phyloP scores from a whole-genome alignment of 805 yeast species.

The Scheffersomyces amazonensis region DNA sequence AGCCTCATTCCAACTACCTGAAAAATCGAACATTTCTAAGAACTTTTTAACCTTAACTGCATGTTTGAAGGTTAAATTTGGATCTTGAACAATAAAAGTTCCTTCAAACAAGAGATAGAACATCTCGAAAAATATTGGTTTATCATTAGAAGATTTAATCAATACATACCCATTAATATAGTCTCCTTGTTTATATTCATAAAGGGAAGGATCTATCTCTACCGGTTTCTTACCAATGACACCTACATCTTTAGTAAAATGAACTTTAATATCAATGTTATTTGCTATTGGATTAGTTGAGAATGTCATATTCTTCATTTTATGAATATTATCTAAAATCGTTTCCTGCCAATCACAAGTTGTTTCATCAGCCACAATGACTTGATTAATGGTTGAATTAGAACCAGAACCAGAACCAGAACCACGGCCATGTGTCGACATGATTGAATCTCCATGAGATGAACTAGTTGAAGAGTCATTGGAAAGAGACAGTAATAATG shows the following conservation, averaged over 20 bases:
- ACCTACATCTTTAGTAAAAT: slow-evolving; percentile 35
- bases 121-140: slow-evolving; percentile 57
- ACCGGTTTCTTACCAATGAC: slow-evolving; percentile 22
- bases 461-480: neutral
- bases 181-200: slow-evolving; percentile 68
- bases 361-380: slow-evolving; percentile 34
- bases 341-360: slow-evolving; percentile 34
- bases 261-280: slow-evolving; percentile 22
- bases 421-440: neutral
- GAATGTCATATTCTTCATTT: slow-evolving; percentile 28
- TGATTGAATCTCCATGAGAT: neutral
- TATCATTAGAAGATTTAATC: slow-evolving; percentile 38
- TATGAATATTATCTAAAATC: slow-evolving; percentile 34
- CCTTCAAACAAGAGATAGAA: slow-evolving; percentile 60
- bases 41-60: slow-evolving; percentile 25
- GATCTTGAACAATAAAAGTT: slow-evolving; percentile 23
- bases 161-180: slow-evolving; percentile 54
- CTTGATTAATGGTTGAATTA: slow-evolving; percentile 4
- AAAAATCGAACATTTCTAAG: slow-evolving; percentile 48
- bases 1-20: slow-evolving; percentile 49
- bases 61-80: slow-evolving; percentile 7
- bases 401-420: neutral
- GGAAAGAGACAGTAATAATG: neutral
- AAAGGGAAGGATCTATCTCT: slow-evolving; percentile 26
- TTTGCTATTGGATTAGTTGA: slow-evolving; percentile 23